Base-by-base conservation (phyloP, 2,329 filamentous ascomycete species). In the Apiospora arundinis region DNA sequence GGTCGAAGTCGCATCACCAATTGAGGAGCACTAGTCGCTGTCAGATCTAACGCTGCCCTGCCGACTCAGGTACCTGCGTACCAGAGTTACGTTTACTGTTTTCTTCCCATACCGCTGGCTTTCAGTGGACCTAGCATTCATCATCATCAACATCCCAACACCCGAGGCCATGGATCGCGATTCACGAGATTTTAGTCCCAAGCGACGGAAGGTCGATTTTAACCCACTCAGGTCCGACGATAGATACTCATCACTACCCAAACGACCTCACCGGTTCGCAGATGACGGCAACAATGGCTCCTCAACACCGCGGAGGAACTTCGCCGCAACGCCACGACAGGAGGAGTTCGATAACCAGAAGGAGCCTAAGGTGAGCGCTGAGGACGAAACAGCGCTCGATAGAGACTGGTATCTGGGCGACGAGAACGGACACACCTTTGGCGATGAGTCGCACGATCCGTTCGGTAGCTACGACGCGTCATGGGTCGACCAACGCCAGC, bases 321-420 rank as follows among this genome's bases (percentile, higher is more conserved):
- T 78, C 68, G 72, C 78, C 6, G 77, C 81, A 32, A 85, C 83
- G 25, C 86, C 85, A 0, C 86, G 85, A 72, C 91, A 89, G 74
- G 79, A 84, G 32, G 86, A 88, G 70, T 90, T 91, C 71, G 90
- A 93, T 66, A 88, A 87, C 2, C 46, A 56, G 52, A 87, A 90
- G 0, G 91, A 92, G 76, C 86, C 89, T 2, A 84, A 85, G 18
- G 85, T 90, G 18, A 86, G 88, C 45, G 88, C 92, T 49, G 90
- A 93, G 73, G 93, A 97, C 74, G 89, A 90, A 23, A 89, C 89
- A 73, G 93, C 91, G 12, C 85, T 97, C 70, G 95, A 98, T 79
- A 90, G 95, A 73, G 95, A 97, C 81, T 98, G 95, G 95, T 98
- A 98, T 78, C 91, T 90, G 28, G 93, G 93, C 67, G 95, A 97